Evolutionary conservation across 495 filamentous ascomycete species (phyloP), one percentile per base, ranked within the genome.

Genomic region (Niebla homalea): DNA sequence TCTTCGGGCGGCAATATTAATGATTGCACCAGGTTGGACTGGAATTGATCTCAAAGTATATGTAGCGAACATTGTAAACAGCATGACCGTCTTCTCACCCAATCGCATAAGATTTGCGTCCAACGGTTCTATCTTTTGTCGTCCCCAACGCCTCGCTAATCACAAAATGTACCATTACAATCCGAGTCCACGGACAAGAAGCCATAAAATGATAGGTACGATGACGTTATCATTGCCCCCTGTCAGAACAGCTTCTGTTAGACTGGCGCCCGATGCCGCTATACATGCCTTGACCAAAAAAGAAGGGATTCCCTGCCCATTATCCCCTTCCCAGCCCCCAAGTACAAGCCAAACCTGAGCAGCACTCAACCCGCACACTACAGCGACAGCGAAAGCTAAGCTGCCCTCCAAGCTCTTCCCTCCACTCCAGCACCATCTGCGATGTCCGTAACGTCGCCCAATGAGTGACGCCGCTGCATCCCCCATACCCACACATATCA

Each of bases 221-320:
- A 96, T 77, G 22, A 99, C 90, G 71, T 99, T 99, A 70, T 99
- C 92, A 72, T 99, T 99, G 45, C 89, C 92, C 11, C 92, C 93
- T 41, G 93, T 97, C 49, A 97, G 69, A 50, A 96, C 89, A 18
- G 92, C 89, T 69, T 97, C 92, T 50, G 89, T 92, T 50, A 95
- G 74, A 64, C 88, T 94, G 26, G 90, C 87, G 49, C 88, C 79
- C 36, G 72, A 73, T 6, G 86, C 88, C 46, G 87, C 89, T 40
- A 80, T 59, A 18, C 72, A 66, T 42, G 80, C 75, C 63, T 84
- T 89, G 36, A 66, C 69, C 50, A 70, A 49, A 16, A 69, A 73
- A 46, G 57, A 62, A 32, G 60, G 25, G 69, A 72, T 74, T 57
- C 62, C 60, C 53, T 57, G 56, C 60, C 53, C 49, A 56, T 48